A percentile compares a stretch with the other conserved stretches of the same genome.
Conservation (phyloP, 805 yeast genomes). For the Kuraishia hungarica region DNA sequence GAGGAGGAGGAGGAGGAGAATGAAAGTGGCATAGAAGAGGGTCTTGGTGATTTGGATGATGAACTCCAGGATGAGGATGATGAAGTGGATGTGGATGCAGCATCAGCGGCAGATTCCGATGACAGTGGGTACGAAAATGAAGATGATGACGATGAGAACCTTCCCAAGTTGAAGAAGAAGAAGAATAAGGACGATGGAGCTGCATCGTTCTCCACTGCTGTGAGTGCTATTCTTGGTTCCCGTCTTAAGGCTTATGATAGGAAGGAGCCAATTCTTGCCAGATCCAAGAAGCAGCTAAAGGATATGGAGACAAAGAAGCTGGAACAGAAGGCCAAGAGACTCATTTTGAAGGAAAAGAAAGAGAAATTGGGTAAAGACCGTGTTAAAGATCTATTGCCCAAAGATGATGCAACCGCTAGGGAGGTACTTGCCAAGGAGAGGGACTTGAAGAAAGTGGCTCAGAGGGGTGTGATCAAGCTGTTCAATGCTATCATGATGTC, state of each 20-base stretch:
- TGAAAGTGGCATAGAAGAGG: constrained; percentile 11
- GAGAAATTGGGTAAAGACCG: constrained; percentile 59
- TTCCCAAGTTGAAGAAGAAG: constrained; percentile 40
- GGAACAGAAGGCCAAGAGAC: constrained; percentile 74
- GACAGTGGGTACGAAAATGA: constrained; percentile 13
- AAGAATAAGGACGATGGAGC: constrained; percentile 63
- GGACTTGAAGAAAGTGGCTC: constrained; percentile 70
- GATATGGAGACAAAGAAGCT: constrained; percentile 74
- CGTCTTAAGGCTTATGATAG: constrained; percentile 84
- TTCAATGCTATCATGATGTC: constrained; percentile 80
- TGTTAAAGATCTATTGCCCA: constrained; percentile 58
- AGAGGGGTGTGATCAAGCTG: constrained; percentile 76
- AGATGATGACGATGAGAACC: constrained; percentile 9
- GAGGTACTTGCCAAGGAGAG: constrained; percentile 58
- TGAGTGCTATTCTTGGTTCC: constrained; percentile 77
- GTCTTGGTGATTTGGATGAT: constrained; percentile 16
- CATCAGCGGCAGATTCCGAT: constrained; percentile 6
- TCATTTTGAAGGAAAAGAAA: constrained; percentile 64
- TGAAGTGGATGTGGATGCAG: constrained; percentile 13
- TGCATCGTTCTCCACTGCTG: constrained; percentile 70
- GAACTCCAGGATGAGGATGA: constrained; percentile 15
- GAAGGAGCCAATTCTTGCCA: constrained; percentile 82
- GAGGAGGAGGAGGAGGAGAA: constrained; percentile 11
- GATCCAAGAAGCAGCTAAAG: constrained; percentile 62
- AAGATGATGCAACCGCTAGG: constrained; percentile 49